Conservation (phyloP, 495 filamentous ascomycete genomes). For the Xylaria acuta region DNA sequence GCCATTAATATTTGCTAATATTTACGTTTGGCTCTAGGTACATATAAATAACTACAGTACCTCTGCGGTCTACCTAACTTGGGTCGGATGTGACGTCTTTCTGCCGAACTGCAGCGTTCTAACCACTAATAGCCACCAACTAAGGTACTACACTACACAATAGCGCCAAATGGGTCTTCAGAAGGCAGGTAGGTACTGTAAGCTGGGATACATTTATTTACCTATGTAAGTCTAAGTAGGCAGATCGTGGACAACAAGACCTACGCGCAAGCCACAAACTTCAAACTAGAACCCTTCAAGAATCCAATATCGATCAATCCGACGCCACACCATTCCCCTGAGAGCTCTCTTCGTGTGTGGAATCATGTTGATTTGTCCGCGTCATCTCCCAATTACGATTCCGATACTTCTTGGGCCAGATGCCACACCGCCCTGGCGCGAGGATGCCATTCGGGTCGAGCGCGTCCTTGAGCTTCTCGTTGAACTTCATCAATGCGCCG, state of each 20-base stretch:
- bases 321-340: constrained; percentile 40
- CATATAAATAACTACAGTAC: not conserved
- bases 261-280: not conserved
- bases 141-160: no score
- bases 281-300: not conserved
- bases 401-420: constrained; percentile 62
- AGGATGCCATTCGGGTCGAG: constrained; percentile 66
- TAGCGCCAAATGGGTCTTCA: no score
- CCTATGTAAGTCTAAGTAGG: not conserved
- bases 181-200: not conserved
- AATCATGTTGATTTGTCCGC: no score
- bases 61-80: not conserved
- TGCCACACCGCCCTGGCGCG: constrained; percentile 61
- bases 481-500: constrained; percentile 58
- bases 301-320: not conserved
- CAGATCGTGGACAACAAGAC: not conserved
- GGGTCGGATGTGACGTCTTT: not conserved
- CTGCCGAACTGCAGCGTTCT: no score
- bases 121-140: no score
- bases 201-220: not conserved
- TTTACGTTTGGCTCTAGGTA: constrained; percentile 20
- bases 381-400: constrained; percentile 47
- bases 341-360: constrained; percentile 33
- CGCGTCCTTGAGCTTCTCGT: constrained; percentile 62
- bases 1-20: constrained; percentile 20